phyloP scores from a whole-genome alignment of 345 rosid species.

The Theobroma cacao region DNA sequence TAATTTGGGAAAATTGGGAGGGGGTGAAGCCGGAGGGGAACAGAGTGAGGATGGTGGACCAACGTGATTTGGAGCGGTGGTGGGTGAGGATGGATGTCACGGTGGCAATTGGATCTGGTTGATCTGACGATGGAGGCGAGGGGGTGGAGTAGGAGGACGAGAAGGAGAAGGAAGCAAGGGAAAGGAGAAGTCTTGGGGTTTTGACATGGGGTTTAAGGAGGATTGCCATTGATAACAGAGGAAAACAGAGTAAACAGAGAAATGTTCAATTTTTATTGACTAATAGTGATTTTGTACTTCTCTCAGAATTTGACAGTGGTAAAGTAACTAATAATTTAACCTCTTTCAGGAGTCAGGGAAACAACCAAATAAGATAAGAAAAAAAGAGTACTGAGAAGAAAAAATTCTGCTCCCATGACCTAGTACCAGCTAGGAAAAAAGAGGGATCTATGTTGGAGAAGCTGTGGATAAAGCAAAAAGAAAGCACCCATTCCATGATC shows the following conservation, averaged over 20 bases:
- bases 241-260: neutral
- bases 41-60: slow-evolving; percentile 66
- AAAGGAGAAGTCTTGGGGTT: slow-evolving; percentile 19
- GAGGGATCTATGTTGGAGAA: neutral
- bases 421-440: neutral
- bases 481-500: neutral
- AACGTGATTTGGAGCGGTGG: slow-evolving; percentile 82
- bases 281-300: no score
- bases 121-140: slow-evolving; percentile 34
- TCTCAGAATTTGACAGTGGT: no score
- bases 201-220: slow-evolving; percentile 22
- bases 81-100: slow-evolving; percentile 65
- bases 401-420: neutral
- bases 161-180: slow-evolving; percentile 2
- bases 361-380: no score
- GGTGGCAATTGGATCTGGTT: slow-evolving; percentile 31
- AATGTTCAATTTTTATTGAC: neutral
- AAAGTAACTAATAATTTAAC: no score
- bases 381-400: neutral
- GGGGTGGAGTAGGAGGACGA: slow-evolving; percentile 23
- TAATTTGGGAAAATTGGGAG: slow-evolving; percentile 57
- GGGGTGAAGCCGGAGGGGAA: slow-evolving; percentile 57
- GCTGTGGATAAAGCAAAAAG: neutral
- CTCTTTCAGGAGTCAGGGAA: no score
- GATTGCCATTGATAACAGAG: neutral